phyloP scores from a whole-genome alignment of 2,329 filamentous ascomycete species.

The Pseudopithomyces maydicus region DNA sequence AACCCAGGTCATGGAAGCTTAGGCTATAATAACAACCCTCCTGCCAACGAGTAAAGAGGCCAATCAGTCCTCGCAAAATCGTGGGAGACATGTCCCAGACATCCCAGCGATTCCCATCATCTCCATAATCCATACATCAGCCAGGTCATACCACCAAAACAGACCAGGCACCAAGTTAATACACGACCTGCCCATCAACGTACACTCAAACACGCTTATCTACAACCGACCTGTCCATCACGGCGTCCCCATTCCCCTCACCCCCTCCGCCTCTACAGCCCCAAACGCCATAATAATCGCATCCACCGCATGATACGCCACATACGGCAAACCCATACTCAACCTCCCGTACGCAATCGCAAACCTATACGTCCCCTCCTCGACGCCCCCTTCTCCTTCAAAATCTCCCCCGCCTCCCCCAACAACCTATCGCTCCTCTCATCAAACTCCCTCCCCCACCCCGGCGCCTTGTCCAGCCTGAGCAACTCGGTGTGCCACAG shows the following conservation, averaged over 20 bases:
- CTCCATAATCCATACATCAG: too few species aligned
- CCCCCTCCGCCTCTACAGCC: not conserved
- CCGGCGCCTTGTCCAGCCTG: not conserved
- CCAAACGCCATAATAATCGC: constrained; percentile 8
- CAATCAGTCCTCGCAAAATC: too few species aligned
- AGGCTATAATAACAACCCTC: too few species aligned
- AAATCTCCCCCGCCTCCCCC: not conserved
- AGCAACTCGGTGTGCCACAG: constrained; percentile 3
- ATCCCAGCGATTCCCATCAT: too few species aligned
- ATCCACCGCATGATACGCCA: constrained; percentile 7
- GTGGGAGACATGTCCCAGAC: too few species aligned
- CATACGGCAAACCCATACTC: constrained; percentile 6
- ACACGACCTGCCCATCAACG: too few species aligned
- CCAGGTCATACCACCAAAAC: too few species aligned
- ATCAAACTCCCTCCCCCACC: constrained; percentile 7
- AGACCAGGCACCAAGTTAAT: too few species aligned
- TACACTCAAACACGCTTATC: too few species aligned
- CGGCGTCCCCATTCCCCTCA: not conserved
- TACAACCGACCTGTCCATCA: not conserved
- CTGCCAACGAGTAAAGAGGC: too few species aligned
- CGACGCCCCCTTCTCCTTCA: not conserved
- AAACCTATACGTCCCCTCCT: constrained; percentile 3
- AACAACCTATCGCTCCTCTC: not conserved
- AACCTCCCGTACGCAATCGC: constrained; percentile 6
- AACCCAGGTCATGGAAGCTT: too few species aligned